A percentile compares a stretch with the other conserved stretches of the same genome.
Evolutionary conservation across 108 stramenopile genomes (phyloP).

Genomic region (Cyclostephanos invisitatus): DNA sequence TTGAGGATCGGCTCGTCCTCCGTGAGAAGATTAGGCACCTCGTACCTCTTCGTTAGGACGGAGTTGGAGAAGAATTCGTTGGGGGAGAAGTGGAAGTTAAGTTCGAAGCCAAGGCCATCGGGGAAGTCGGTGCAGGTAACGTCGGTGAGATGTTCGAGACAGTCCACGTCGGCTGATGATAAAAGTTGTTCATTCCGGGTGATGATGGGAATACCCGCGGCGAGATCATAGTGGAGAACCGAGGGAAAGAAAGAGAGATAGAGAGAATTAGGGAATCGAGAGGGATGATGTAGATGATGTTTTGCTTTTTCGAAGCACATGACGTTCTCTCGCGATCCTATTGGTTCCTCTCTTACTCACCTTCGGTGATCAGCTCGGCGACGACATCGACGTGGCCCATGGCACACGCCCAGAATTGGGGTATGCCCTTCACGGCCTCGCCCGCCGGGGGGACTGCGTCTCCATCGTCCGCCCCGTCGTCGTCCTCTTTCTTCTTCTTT

Average conservation of each 20-base stretch:
- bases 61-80: conserved; percentile 91
- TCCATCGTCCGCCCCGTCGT: conserved; percentile 12
- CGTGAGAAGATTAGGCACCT: conserved; percentile 87
- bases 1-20: conserved; percentile 93
- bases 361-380: conserved; percentile 79
- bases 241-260: no score
- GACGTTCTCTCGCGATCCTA: neutral
- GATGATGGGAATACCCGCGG: no score
- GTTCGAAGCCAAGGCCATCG: conserved; percentile 84
- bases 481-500: conserved; percentile 17
- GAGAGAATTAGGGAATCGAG: no score
- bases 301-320: neutral
- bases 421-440: conserved; percentile 63
- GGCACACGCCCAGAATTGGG: conserved; percentile 88
- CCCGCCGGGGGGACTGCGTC: no score
- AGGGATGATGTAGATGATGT: neutral
- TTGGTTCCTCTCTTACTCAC: conserved; percentile 8
- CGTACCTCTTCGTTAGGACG: conserved; percentile 86
- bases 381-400: conserved; percentile 73
- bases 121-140: conserved; percentile 71
- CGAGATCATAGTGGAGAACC: no score
- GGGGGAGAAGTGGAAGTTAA: conserved; percentile 83
- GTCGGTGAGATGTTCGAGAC: conserved; percentile 74
- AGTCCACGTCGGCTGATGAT: conserved; percentile 65
- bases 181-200: neutral